A percentile compares a stretch with the other conserved stretches of the same genome.
These are phyloP conservation scores for Trichophyton mentagrophytes DNA, from an alignment of 2,329 filamentous ascomycete genomes.

Conservation along the genomic window DNA sequence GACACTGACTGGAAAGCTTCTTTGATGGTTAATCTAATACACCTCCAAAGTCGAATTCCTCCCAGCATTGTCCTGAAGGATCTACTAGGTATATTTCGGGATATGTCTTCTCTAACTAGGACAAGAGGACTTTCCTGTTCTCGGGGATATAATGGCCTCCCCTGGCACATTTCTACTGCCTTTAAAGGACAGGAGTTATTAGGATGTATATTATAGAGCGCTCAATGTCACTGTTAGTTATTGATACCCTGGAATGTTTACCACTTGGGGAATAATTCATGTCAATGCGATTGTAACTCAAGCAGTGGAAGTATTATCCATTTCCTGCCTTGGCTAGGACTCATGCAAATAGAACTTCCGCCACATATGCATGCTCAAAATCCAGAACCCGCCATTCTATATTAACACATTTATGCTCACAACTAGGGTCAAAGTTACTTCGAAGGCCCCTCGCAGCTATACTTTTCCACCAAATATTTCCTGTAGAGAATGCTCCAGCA, in stretches of 20 bases:
- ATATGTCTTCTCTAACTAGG: slow-evolving; percentile 32
- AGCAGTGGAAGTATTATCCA: too few relatives aligned
- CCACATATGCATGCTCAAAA: too few relatives aligned
- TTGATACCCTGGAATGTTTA: not conserved
- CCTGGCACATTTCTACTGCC: slow-evolving; percentile 38
- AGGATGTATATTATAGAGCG: slow-evolving; percentile 27
- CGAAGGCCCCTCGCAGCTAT: not conserved
- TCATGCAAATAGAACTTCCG: too few relatives aligned
- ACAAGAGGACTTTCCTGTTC: slow-evolving; percentile 31
- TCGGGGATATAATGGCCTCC: slow-evolving; percentile 28
- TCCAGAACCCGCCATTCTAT: too few relatives aligned
- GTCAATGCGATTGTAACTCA: not conserved
- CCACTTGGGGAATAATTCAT: not conserved
- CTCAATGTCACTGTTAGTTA: slow-evolving; percentile 4
- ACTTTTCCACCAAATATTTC: not conserved
- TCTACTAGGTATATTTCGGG: slow-evolving; percentile 33
- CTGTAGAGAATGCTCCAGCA: not conserved
- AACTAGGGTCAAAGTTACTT: too few relatives aligned
- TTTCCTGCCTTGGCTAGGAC: too few relatives aligned
- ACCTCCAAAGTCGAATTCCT: slow-evolving; percentile 19
- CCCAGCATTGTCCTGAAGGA: slow-evolving; percentile 30
- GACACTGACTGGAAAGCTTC: slow-evolving; percentile 31
- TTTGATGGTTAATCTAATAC: slow-evolving; percentile 32
- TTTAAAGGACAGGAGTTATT: slow-evolving; percentile 31
- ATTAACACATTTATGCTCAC: too few relatives aligned